Percentiles rank a stretch among this genome's conserved stretches.
phyloP scores from a whole-genome alignment of 1,284 basidiomycete genomes.

The Apiotrichum porosum region DNA sequence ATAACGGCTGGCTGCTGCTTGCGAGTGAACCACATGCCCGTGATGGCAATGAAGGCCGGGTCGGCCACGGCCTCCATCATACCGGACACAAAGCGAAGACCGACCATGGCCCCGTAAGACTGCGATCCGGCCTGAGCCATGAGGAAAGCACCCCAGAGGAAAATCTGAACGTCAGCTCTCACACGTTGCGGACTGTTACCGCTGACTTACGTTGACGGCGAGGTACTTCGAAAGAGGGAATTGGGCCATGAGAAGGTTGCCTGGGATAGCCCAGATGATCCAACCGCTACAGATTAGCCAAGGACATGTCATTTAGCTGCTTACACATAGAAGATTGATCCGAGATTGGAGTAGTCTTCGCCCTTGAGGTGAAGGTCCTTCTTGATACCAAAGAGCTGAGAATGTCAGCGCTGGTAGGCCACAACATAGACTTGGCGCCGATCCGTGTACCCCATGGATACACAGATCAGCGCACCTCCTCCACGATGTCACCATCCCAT shows the following conservation, averaged over 20 bases:
- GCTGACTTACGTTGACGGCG: constrained; percentile 40
- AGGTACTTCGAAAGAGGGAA: constrained; percentile 51
- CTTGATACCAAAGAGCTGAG: constrained; percentile 44
- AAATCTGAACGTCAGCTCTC: too few relatives aligned
- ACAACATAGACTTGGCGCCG: too few relatives aligned
- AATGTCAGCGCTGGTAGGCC: background rate
- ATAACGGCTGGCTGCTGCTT: constrained; percentile 40
- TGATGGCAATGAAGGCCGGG: constrained; percentile 36
- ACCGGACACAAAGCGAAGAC: constrained; percentile 49
- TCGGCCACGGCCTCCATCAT: constrained; percentile 47
- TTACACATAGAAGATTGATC: constrained; percentile 15
- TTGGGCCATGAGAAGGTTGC: constrained; percentile 50
- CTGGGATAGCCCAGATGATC: constrained; percentile 50
- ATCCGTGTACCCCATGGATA: too few relatives aligned
- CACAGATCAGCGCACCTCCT: too few relatives aligned
- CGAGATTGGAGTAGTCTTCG: constrained; percentile 29
- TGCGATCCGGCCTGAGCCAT: constrained; percentile 49
- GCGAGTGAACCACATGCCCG: constrained; percentile 35
- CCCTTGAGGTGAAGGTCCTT: constrained; percentile 35
- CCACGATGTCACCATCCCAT: too few relatives aligned
- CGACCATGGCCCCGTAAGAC: constrained; percentile 46
- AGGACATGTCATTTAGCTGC: background rate
- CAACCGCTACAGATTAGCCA: constrained; percentile 48
- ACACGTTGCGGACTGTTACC: too few relatives aligned
- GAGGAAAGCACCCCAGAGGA: constrained; percentile 51